phyloP scores from a whole-genome alignment of 768 basidiomycete species.

The Leccinum boreale region DNA sequence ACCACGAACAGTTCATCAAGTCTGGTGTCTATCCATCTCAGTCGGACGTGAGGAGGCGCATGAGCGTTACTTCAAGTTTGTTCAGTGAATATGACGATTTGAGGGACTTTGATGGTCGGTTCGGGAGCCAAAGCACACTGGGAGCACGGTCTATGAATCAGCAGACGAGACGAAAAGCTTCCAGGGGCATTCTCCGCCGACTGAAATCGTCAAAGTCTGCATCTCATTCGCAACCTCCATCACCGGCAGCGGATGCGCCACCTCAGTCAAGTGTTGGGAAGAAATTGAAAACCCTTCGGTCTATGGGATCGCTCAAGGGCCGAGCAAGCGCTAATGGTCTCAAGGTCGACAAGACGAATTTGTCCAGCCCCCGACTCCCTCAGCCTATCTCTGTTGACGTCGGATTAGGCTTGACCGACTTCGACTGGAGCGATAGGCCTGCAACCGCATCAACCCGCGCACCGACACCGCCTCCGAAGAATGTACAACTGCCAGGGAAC shows the following conservation, averaged over 20 bases:
- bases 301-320: slow-evolving; percentile 77
- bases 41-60: slow-evolving; percentile 49
- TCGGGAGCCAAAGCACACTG: slow-evolving; percentile 76
- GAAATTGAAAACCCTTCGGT: slow-evolving; percentile 70
- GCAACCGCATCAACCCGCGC: slow-evolving; percentile 10
- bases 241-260: slow-evolving; percentile 38
- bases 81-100: slow-evolving; percentile 90
- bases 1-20: slow-evolving; percentile 18
- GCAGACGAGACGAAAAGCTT: slow-evolving; percentile 53
- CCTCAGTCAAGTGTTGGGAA: slow-evolving; percentile 37
- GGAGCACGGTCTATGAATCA: slow-evolving; percentile 42
- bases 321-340: slow-evolving; percentile 30
- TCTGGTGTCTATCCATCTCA: slow-evolving; percentile 28
- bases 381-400: slow-evolving; percentile 52
- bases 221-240: slow-evolving; percentile 45
- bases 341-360: slow-evolving; percentile 36
- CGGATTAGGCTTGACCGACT: slow-evolving; percentile 53
- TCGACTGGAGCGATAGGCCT: slow-evolving; percentile 46
- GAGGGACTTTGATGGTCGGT: slow-evolving; percentile 81
- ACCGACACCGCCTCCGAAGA: slow-evolving; percentile 19
- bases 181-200: slow-evolving; percentile 64
- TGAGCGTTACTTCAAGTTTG: slow-evolving; percentile 66
- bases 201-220: slow-evolving; percentile 46
- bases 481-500: slow-evolving; percentile 17
- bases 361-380: slow-evolving; percentile 51